A percentile compares a stretch with the other conserved stretches of the same genome.
These are phyloP conservation scores for Amanita phalloides DNA, from an alignment of 768 basidiomycete species.

Conservation along the genomic window DNA sequence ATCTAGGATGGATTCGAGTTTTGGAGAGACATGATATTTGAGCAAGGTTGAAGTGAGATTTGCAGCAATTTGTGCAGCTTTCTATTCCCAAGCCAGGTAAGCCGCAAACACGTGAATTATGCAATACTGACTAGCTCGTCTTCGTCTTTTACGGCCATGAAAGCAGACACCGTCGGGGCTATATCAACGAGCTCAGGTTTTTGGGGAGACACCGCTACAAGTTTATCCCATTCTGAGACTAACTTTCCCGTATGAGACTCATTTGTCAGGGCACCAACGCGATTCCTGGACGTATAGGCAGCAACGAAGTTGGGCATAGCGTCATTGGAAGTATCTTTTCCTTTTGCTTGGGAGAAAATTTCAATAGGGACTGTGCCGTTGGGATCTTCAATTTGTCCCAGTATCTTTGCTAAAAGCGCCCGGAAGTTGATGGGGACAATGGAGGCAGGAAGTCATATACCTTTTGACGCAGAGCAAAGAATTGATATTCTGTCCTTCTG, in stretches of 20 bases:
- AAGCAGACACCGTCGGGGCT: slow-evolving; percentile 57
- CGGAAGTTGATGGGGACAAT: slow-evolving; percentile 3
- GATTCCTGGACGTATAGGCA: slow-evolving; percentile 46
- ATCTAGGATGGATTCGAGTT: slow-evolving; percentile 86
- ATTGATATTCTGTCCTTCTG: slow-evolving; percentile 67
- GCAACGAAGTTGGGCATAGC: slow-evolving; percentile 60
- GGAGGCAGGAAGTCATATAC: slow-evolving; percentile 24
- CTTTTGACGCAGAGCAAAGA: slow-evolving; percentile 83
- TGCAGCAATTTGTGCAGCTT: slow-evolving; percentile 65
- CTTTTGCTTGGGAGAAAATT: slow-evolving; percentile 68
- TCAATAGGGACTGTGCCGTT: slow-evolving; percentile 55
- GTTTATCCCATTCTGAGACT: slow-evolving; percentile 75
- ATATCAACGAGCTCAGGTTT: slow-evolving; percentile 79
- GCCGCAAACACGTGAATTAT: slow-evolving; percentile 4
- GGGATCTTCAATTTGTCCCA: slow-evolving; percentile 62
- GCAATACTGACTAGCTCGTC: slow-evolving; percentile 69
- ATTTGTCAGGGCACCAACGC: slow-evolving; percentile 70
- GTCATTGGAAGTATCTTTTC: slow-evolving; percentile 68
- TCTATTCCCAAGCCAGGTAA: slow-evolving; percentile 33
- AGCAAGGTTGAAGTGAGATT: slow-evolving; percentile 79
- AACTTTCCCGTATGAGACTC: slow-evolving; percentile 83
- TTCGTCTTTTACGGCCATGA: slow-evolving; percentile 83
- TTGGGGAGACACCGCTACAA: slow-evolving; percentile 37
- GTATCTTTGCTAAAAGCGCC: slow-evolving; percentile 58
- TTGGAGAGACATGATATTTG: slow-evolving; percentile 75